Evolutionary conservation across 2,329 filamentous ascomycete species (phyloP), one percentile per base, ranked within the genome.

Genomic region (Aspergillus candidus): DNA sequence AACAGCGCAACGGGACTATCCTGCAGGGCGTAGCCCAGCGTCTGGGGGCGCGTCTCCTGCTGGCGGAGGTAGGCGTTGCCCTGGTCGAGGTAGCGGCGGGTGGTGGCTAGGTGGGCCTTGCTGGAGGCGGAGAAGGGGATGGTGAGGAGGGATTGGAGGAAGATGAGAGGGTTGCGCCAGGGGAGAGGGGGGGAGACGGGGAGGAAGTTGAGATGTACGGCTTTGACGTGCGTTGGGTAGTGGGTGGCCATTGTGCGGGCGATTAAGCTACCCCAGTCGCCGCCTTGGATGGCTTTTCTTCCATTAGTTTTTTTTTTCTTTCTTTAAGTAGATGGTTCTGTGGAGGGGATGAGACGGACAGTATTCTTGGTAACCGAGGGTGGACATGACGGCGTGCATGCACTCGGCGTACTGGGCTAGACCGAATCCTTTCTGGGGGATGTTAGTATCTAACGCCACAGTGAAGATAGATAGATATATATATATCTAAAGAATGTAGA

Each of bases 1-100:
- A 91, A 70, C 3, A 88, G 67, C 0, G 77, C 84, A 0, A 86
- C 77, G 0, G 86, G 87, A 6, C 77, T 82, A 59, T 89, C 85
- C 0, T 78, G 73, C 3, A 90, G 71, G 0, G 73, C 80, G 56
- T 86, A 87, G 0, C 82, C 82, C 0, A 90, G 59, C 0, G 86
- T 91, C 40, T 87, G 80, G 0, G 87, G 86, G 45, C 83, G 82
- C 0, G 85, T 88, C 11, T 68, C 66, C 54, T 88, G 83, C 47
- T 77, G 65, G 1, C 72, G 47, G 50, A 76, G 72, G 60, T 88
- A 88, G 3, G 77, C 54, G 41, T 52, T 59, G 4, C 54, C 58
- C n/a, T 52, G 45, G 3, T 40, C 52, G 4, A 56, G 4, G 29
- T 64, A 65, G 13, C 50, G 45, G 27, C 52, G 14, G 6, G 59